phyloP scores from a whole-genome alignment of 1,284 basidiomycete genomes.

The Porogramme epimiltina region DNA sequence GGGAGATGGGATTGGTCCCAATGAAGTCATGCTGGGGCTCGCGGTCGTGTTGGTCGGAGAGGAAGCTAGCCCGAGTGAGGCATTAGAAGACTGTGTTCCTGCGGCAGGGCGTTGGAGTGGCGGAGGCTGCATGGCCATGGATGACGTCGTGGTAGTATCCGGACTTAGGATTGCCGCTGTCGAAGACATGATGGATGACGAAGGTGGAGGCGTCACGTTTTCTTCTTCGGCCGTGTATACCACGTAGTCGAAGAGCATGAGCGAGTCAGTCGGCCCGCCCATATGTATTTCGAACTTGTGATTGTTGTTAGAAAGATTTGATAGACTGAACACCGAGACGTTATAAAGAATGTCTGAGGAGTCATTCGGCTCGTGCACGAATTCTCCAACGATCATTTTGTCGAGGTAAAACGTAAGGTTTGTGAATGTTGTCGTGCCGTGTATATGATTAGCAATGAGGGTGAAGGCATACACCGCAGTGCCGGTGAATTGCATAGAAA shows the following conservation, averaged over 20 bases:
- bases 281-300: neutral
- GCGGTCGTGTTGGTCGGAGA: no score
- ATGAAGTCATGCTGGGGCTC: no score
- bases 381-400: neutral
- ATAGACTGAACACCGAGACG: neutral
- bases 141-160: no score
- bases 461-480: conserved; percentile 6
- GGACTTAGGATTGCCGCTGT: no score
- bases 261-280: neutral
- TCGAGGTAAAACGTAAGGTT: conserved; percentile 1
- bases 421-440: neutral
- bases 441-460: neutral
- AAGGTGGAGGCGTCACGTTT: neutral
- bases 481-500: neutral
- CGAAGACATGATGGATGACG: no score
- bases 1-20: no score
- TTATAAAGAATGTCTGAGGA: conserved; percentile 7
- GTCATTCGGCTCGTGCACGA: conserved; percentile 18
- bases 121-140: no score
- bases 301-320: neutral
- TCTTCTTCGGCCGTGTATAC: neutral
- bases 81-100: no score
- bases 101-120: neutral
- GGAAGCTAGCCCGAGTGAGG: no score
- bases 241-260: conserved; percentile 7